phyloP scores from a whole-genome alignment of 306 rosid genomes.

The Begonia peltatifolia region DNA sequence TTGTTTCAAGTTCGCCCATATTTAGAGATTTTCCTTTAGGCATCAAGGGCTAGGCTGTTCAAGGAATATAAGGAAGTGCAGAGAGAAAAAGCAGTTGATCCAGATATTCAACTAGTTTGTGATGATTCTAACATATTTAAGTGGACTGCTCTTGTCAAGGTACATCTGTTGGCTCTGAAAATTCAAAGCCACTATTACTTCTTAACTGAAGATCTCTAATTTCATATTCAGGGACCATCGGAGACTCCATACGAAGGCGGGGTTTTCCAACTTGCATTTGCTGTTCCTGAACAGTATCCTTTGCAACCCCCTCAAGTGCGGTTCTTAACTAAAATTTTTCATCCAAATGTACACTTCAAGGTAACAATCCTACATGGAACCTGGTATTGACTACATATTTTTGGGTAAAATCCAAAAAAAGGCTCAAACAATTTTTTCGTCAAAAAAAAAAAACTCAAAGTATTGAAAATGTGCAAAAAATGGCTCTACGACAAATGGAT shows the following conservation, averaged over 20 bases:
- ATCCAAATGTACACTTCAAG: slow-evolving; percentile 98
- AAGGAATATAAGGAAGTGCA: slow-evolving; percentile 98
- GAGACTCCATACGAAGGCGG: slow-evolving; percentile 98
- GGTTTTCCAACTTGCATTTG: slow-evolving; percentile 86
- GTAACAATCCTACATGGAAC: slow-evolving; percentile 16
- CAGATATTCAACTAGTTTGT: slow-evolving; percentile 79
- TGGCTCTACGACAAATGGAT: too few relatives aligned
- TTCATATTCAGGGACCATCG: slow-evolving; percentile 61
- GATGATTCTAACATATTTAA: slow-evolving; percentile 91
- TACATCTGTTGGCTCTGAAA: background rate
- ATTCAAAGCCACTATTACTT: too few relatives aligned
- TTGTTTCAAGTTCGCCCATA: too few relatives aligned
- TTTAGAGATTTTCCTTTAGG: slow-evolving; percentile 19
- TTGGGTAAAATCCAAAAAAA: too few relatives aligned
- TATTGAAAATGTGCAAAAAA: too few relatives aligned
- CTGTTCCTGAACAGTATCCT: slow-evolving; percentile 91
- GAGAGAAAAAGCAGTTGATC: slow-evolving; percentile 78
- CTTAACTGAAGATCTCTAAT: too few relatives aligned
- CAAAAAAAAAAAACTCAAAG: too few relatives aligned
- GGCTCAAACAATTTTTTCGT: too few relatives aligned
- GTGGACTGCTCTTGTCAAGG: slow-evolving; percentile 94
- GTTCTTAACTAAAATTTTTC: slow-evolving; percentile 91
- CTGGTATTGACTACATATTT: background rate
- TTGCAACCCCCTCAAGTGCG: slow-evolving; percentile 98
- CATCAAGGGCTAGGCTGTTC: slow-evolving; percentile 87